Base-by-base conservation (phyloP, 2,329 filamentous ascomycete genomes). In the Fusarium falciforme region DNA sequence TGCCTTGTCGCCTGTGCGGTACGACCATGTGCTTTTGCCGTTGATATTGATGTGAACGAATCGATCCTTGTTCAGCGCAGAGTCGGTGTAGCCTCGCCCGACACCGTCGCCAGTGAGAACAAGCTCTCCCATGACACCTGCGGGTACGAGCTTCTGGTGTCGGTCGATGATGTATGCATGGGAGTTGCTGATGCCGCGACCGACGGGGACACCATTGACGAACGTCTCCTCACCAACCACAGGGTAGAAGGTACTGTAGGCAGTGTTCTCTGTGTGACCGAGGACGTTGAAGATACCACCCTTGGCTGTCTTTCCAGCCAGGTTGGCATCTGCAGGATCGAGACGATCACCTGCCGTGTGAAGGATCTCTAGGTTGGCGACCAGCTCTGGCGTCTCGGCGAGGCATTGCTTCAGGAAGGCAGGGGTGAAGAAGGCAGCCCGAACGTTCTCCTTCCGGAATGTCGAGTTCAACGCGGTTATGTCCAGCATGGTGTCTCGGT, bases 61-160 rank as follows among this genome's bases (percentile, higher is more conserved):
- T 2, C 73, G 74, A 29, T 49, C 27, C 20, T 29, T 7, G 17
- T 77, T 35, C 16, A 42, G 38, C n/a, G 38, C 38, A 17, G 16
- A 20, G 38, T 42, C 38, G 38, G 38, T 20, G 71, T 79, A 79
- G 0, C 67, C 69, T 3, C 31, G 10, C 31, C 31, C 31, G 31
- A 31, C 31, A 31, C 31, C 31, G 31, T 0, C 67, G 1, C 78
- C 78, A 4, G 75, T 74, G 1, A 79, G 68, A 14, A 79, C 69
- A 5, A 79, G 70, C 55, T 79, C 78, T 10, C 78, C 78, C 29
- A 79, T 61, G 2, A 77, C 73, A 0, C 78, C 77, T 1, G 61
- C n/a, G 1, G 68, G 65, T 0, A 79, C 77, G 1, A 79, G 65
- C 6, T 61, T 68, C 54, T 73, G 73, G 0, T 73, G 20, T 0